Percentiles rank a stretch among this genome's conserved stretches.
These are phyloP conservation scores for Paspalum notatum DNA, from an alignment of 176 grass and related monocot genomes.

Conservation along the genomic window DNA sequence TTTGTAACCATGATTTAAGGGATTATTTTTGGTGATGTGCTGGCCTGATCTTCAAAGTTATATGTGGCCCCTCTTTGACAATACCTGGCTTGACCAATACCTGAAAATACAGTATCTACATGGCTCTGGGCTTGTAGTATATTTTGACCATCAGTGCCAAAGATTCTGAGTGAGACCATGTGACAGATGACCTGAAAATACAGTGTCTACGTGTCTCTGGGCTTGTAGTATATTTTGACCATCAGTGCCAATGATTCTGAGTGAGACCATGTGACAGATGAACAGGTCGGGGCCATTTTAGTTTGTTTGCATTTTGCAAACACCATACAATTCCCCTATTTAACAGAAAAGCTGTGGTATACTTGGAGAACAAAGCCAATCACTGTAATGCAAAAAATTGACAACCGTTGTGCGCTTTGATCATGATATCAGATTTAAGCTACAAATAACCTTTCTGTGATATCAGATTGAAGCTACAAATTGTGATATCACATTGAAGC, in stretches of 20 bases:
- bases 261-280: slow-evolving; percentile 8
- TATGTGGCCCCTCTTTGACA: neutral
- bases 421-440: neutral
- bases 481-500: neutral
- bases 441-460: neutral
- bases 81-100: neutral
- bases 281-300: neutral
- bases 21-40: neutral
- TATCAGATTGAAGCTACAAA: neutral
- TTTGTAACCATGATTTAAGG: neutral
- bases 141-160: slow-evolving; percentile 6
- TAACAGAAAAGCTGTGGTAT: neutral
- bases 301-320: neutral
- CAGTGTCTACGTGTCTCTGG: neutral
- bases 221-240: slow-evolving; percentile 3
- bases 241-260: neutral
- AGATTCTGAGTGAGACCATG: slow-evolving; percentile 4
- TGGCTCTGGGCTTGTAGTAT: neutral
- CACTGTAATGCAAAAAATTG: neutral
- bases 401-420: neutral
- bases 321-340: neutral
- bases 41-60: neutral
- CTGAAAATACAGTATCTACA: neutral
- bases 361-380: neutral
- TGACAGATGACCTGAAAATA: slow-evolving; percentile 5